Conservation (phyloP, 1,284 basidiomycete genomes). For the Apiotrichum laibachii region DNA sequence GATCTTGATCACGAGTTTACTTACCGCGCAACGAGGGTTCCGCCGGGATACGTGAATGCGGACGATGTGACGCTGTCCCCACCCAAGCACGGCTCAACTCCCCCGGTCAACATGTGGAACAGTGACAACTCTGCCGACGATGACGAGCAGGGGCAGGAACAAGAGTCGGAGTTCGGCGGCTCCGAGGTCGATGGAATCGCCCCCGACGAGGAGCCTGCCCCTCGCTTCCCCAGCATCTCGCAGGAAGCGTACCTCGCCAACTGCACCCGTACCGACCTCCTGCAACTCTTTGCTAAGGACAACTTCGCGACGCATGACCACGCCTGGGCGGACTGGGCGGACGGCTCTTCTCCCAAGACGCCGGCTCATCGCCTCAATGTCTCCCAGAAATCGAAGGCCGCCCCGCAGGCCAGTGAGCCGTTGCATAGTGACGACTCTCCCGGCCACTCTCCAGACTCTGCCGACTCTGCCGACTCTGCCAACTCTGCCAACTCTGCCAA, state of each 20-base stretch:
- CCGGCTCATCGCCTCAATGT: not conserved
- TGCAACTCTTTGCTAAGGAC: not conserved
- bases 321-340: not conserved
- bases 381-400: not conserved
- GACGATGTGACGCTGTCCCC: not conserved
- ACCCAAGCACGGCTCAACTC: not conserved
- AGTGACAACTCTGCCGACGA: not conserved
- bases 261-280: not conserved
- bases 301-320: not conserved
- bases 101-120: not conserved
- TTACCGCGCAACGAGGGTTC: not conserved
- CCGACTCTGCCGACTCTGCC: too few species aligned
- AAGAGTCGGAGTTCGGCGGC: not conserved
- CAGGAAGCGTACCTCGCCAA: not conserved
- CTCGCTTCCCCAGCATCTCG: not conserved
- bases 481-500: too few species aligned
- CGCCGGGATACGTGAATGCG: not conserved
- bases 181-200: not conserved
- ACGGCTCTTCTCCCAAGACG: not conserved
- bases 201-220: not conserved
- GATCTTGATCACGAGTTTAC: not conserved
- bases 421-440: too few species aligned
- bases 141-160: not conserved
- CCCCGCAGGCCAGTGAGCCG: not conserved
- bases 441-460: too few species aligned